Evolutionary conservation across 2,329 filamentous ascomycete genomes (phyloP), one percentile per base, ranked within the genome.

Genomic region (Pezicula carpinea): DNA sequence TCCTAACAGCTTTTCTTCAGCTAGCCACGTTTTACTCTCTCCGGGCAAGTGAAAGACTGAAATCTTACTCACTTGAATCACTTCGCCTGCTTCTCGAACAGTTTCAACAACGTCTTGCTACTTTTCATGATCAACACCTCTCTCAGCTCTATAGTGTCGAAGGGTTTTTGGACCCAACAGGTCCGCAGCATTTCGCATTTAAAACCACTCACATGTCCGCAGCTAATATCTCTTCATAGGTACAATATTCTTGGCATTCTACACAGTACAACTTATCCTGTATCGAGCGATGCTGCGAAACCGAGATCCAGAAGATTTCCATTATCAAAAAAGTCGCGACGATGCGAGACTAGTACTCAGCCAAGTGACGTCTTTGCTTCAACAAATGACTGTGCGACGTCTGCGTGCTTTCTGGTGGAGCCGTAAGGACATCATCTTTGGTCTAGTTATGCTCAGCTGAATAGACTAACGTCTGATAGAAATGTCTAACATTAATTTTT

Each of bases 1-100:
- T 5, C 11, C 23, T 26, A 26, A 26, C 11, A 10, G 11, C 11
- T 8, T 26, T 26, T 26, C 23, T 26, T 8, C 23, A 26, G 23
- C 23, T 26, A 6, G 23, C 23, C 7, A 67, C 63, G 1, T 69
- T 78, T 18, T 76, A 75, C 55, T 70, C 64, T 52, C 59, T 54
- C 48, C 39, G 39, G 22, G 47, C 34, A 23, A 45, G 34, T n/a
- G 44, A 33, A 15, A 36, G 44, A 22, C 38, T 41, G 3, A 32
- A 47, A 21, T n/a, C 17, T 8, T 19, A 23, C 13, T 22, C 44
- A 8, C 6, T 21, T 5, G n/a, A 34, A 15, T 18, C 26, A 18
- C n/a, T 47, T 13, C 34, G 42, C 33, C 36, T 23, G 14, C 33
- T 41, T 23, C 14, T 42, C 11, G 38, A 17, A 3, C 18, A 42